Evolutionary conservation across 306 rosid species (phyloP).

Genomic region (Boehmeria nivea): DNA sequence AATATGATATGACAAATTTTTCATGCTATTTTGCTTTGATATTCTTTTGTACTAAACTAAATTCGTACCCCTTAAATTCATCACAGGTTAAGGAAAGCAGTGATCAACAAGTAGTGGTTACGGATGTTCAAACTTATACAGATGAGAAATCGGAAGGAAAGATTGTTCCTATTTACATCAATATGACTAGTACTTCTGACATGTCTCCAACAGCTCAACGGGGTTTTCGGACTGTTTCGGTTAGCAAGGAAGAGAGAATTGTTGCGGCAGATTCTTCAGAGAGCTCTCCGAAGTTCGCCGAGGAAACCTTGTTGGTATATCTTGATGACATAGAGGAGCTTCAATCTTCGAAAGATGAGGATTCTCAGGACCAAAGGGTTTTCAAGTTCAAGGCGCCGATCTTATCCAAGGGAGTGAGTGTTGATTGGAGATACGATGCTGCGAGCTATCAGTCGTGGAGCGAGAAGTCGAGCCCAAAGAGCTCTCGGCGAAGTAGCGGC

Average conservation of each 20-base stretch:
- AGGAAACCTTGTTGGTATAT: conserved; percentile 28
- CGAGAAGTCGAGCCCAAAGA: conserved; percentile 35
- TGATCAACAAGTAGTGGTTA: conserved; percentile 23
- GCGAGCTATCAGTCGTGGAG: conserved; percentile 21
- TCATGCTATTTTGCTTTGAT: too few relatives aligned
- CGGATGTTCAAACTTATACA: conserved; percentile 22
- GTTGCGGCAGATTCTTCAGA: conserved; percentile 26
- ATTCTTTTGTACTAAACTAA: not conserved
- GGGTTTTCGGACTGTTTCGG: conserved; percentile 20
- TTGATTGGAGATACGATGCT: conserved; percentile 12
- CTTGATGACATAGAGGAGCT: conserved; percentile 51
- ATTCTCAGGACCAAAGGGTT: conserved; percentile 44
- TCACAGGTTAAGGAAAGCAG: conserved; percentile 33
- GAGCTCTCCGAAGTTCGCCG: conserved; percentile 22
- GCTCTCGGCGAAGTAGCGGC: conserved; percentile 27
- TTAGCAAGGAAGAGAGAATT: conserved; percentile 15
- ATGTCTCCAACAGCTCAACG: conserved; percentile 22
- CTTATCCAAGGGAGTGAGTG: conserved; percentile 13
- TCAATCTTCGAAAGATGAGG: conserved; percentile 32
- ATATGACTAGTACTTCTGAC: conserved; percentile 23
- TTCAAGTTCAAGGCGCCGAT: conserved; percentile 41
- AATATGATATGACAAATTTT: too few relatives aligned
- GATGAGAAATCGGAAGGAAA: conserved; percentile 26
- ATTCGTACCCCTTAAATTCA: not conserved
- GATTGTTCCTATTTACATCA: conserved; percentile 6